These are phyloP conservation scores for Opeltia flavorubescens DNA, from an alignment of 495 filamentous ascomycete genomes.

Conservation along the genomic window DNA sequence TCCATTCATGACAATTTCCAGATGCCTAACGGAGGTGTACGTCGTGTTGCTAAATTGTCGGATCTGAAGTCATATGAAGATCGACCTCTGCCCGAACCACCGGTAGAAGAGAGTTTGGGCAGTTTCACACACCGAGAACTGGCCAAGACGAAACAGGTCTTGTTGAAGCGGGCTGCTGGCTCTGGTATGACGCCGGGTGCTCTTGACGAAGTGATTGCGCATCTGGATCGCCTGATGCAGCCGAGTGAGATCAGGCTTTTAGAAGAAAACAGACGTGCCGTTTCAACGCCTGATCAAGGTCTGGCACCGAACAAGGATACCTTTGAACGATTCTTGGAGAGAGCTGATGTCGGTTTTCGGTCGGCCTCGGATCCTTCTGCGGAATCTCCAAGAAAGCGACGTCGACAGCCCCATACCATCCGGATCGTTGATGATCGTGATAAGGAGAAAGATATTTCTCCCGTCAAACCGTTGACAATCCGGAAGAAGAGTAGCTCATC, in stretches of 20 bases:
- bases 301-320: constrained; percentile 13
- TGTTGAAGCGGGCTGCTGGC: constrained; percentile 33
- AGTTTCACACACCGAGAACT: constrained; percentile 37
- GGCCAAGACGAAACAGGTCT: constrained; percentile 40
- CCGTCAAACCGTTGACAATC: constrained; percentile 36
- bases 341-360: constrained; percentile 7
- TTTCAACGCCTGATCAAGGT: constrained; percentile 40
- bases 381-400: constrained; percentile 1
- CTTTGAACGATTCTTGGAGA: constrained; percentile 14
- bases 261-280: constrained; percentile 26
- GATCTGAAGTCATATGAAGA: constrained; percentile 5
- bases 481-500: constrained; percentile 33
- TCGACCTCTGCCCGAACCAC: constrained; percentile 13
- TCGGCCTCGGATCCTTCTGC: constrained; percentile 11
- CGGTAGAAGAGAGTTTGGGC: constrained; percentile 23
- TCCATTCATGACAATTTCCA: constrained; percentile 21
- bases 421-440: constrained; percentile 28
- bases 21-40: neutral
- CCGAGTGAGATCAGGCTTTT: constrained; percentile 22
- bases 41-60: constrained; percentile 1
- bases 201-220: constrained; percentile 43
- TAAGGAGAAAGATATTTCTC: constrained; percentile 9
- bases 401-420: constrained; percentile 22
- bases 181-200: constrained; percentile 27
- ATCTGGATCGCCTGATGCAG: constrained; percentile 48